These are phyloP conservation scores for Pachysandra terminalis DNA, from an alignment of 164 flowering plant species.

Conservation along the genomic window DNA sequence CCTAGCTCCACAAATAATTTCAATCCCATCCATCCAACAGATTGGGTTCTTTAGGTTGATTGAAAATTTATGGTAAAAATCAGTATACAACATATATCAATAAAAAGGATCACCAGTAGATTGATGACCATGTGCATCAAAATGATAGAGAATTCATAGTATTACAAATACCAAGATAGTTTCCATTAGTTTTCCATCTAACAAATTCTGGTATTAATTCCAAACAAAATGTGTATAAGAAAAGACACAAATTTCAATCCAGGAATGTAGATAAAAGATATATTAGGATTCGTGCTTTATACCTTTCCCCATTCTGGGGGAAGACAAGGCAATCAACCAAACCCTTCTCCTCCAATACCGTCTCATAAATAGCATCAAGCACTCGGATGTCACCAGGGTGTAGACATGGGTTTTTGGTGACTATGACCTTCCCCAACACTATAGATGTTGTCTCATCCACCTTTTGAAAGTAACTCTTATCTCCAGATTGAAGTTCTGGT, in stretches of 20 bases:
- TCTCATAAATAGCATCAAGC: constrained; percentile 71
- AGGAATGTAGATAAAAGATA: neutral
- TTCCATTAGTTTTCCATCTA: neutral
- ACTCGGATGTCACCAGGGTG: constrained; percentile 97
- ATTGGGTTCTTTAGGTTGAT: neutral
- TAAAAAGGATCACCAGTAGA: neutral
- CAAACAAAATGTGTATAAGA: too few species aligned
- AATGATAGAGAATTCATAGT: neutral
- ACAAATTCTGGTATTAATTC: neutral
- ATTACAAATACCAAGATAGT: neutral
- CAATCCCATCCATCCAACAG: neutral
- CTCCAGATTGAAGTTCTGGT: constrained; percentile 35
- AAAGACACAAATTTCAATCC: neutral
- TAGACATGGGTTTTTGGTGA: constrained; percentile 95
- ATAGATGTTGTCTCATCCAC: constrained; percentile 60
- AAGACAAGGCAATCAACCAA: constrained; percentile 73
- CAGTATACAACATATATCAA: neutral
- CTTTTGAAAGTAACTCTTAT: constrained; percentile 41
- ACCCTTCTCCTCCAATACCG: constrained; percentile 52
- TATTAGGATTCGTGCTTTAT: neutral
- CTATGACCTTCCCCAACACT: constrained; percentile 71
- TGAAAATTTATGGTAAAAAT: neutral
- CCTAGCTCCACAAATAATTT: neutral
- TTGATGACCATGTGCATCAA: neutral
- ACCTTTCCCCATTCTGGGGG: constrained; percentile 91